Base-by-base conservation (phyloP, 257 asterid genomes). In the Solanum sparsipilum region DNA sequence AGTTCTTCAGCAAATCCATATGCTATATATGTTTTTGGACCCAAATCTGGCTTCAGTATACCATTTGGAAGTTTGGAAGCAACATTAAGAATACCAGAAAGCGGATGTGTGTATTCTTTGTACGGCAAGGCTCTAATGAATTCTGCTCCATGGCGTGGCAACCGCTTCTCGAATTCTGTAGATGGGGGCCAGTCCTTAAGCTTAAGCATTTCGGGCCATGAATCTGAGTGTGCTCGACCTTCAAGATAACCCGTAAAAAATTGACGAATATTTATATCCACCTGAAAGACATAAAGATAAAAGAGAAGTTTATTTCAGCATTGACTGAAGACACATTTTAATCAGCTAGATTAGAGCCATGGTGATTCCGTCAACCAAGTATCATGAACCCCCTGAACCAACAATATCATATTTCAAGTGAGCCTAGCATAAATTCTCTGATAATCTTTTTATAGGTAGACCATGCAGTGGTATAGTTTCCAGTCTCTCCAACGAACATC, bases 11-110 rank as follows among this genome's bases (percentile, higher is more conserved):
- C 71, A 88, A 65, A 91, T 41, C 98, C 98, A 91, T 94, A 93
- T 13, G 96, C 96, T 81, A 93, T 91, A 88, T 94, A 94, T 21
- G 95, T 92, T 89, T 94, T 94, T 32, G 98, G 98, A 86, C 98
- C 98, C 92, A 93, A 32, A 72, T 94, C 98, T 41, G 98, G 98
- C 92, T 93, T 93, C 89, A 92, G 81, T 87, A 86, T 70, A 12
- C 35, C 44, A 1, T 52, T 0, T 6, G 96, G 89, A 41, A 90
- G 86, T 85, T 91, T 93, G 18, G 95, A 72, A 10, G 98, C 95
- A 88, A 90, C 74, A 86, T 94, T 94, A 52, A 93, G 92, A 67
- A 90, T 41, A 82, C 98, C 96, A 63, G 91, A 89, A 13, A 34
- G 32, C 10, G 93, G 94, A 89, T 94, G 93, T 58, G 96, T 91